phyloP scores from a whole-genome alignment of 495 filamentous ascomycete species.

The Aspergillus nidulans region DNA sequence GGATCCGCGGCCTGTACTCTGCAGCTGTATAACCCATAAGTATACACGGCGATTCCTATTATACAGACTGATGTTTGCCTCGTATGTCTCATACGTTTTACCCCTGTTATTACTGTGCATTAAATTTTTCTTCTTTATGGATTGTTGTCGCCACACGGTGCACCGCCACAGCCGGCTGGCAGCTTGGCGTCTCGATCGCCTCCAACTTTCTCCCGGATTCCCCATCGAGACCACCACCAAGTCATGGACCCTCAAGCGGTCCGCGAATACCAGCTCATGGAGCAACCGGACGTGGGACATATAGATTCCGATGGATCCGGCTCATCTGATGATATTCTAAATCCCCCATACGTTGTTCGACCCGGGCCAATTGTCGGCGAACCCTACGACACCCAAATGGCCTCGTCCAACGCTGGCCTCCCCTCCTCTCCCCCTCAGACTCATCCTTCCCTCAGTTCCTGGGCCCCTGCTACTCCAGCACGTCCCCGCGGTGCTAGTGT shows the following conservation, averaged over 20 bases:
- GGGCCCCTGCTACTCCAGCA: conserved; percentile 32
- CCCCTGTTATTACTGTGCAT: not conserved
- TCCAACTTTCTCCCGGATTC: not conserved
- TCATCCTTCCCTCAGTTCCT: conserved; percentile 37
- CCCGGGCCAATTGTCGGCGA: conserved; percentile 38
- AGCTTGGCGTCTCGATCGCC: not conserved
- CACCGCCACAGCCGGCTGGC: conserved; percentile 1
- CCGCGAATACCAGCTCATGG: conserved; percentile 37
- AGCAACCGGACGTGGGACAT: conserved; percentile 51
- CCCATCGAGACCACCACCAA: conserved; percentile 5
- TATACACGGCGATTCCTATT: too few relatives aligned
- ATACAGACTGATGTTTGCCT: too few relatives aligned
- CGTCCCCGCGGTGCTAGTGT: conserved; percentile 41
- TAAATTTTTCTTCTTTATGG: not conserved
- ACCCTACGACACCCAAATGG: conserved; percentile 32
- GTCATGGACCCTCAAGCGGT: conserved; percentile 23
- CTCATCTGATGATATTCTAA: conserved; percentile 55
- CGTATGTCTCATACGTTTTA: not conserved
- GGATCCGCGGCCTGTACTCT: too few relatives aligned
- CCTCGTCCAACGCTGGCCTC: conserved; percentile 41
- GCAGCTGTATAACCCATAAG: too few relatives aligned
- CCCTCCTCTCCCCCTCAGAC: conserved; percentile 39
- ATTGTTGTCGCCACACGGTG: not conserved
- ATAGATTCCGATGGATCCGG: conserved; percentile 62
- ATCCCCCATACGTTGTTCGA: conserved; percentile 40